Percentiles rank a stretch among this genome's conserved stretches.
Conservation (phyloP, 345 rosid species). For the Eucalyptus pauciflora region DNA sequence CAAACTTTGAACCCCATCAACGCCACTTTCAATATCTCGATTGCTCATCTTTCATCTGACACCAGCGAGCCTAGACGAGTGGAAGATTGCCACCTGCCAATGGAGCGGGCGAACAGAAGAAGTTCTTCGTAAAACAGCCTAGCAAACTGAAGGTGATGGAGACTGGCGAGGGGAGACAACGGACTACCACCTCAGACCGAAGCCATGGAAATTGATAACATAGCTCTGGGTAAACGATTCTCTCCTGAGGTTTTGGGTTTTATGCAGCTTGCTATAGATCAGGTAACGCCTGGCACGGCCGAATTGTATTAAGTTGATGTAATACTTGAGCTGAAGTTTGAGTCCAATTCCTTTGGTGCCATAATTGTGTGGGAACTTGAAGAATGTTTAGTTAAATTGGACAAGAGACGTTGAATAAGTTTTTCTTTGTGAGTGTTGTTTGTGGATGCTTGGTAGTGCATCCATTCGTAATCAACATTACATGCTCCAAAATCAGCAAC, state of each 20-base stretch:
- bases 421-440: too few species aligned
- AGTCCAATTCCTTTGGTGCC: background rate
- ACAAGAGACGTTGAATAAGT: background rate
- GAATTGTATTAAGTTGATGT: background rate
- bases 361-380: background rate
- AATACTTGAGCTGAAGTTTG: background rate
- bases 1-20: background rate
- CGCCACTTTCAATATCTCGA: background rate
- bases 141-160: background rate
- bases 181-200: background rate
- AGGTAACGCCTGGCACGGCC: background rate
- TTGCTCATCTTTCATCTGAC: background rate
- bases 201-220: background rate
- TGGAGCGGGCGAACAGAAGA: fast-evolving
- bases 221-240: background rate
- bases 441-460: too few species aligned
- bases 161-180: background rate
- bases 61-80: background rate
- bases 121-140: background rate
- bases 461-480: too few species aligned
- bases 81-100: background rate
- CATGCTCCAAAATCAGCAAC: too few species aligned
- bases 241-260: background rate
- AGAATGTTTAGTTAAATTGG: background rate
- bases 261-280: background rate